Percentiles rank a stretch among this genome's conserved stretches.
Conservation (phyloP, 2,329 filamentous ascomycete genomes). For the Cladosporium sp. region DNA sequence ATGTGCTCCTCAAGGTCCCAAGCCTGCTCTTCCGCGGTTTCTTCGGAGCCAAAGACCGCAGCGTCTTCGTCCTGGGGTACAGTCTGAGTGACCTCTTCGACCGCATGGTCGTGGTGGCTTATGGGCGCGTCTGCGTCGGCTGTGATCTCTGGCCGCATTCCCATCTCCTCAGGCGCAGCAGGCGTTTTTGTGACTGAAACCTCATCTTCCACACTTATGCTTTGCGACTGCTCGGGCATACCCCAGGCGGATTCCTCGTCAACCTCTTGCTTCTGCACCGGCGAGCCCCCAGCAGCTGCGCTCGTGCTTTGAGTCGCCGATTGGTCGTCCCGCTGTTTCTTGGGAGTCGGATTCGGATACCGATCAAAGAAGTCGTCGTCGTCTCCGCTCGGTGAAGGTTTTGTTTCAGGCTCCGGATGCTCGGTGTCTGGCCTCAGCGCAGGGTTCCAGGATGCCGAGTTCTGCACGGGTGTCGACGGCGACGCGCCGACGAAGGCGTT, state of each 20-base stretch:
- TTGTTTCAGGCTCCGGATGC: background rate
- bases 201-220: conserved; percentile 13
- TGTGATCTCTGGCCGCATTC: conserved; percentile 11
- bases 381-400: conserved; percentile 16
- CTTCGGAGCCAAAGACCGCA: conserved; percentile 18
- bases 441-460: conserved; percentile 9
- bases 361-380: conserved; percentile 33
- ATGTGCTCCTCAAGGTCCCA: conserved; percentile 18
- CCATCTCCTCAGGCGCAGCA: conserved; percentile 13
- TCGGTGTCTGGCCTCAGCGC: conserved; percentile 2
- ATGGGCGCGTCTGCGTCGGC: conserved; percentile 13
- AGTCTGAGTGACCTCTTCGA: background rate
- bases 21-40: conserved; percentile 20
- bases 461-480: conserved; percentile 1
- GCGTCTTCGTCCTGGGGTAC: conserved; percentile 18
- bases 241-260: background rate
- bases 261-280: background rate
- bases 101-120: conserved; percentile 8
- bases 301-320: background rate
- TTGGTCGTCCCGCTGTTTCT: conserved; percentile 12
- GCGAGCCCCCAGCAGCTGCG: background rate
- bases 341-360: conserved; percentile 24
- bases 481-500: conserved; percentile 30
- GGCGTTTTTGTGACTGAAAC: conserved; percentile 1
- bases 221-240: conserved; percentile 9